Percentiles rank a stretch among this genome's conserved stretches.
Evolutionary conservation across 2,329 filamentous ascomycete genomes (phyloP).

Genomic region (Parascedosporium putredinis): DNA sequence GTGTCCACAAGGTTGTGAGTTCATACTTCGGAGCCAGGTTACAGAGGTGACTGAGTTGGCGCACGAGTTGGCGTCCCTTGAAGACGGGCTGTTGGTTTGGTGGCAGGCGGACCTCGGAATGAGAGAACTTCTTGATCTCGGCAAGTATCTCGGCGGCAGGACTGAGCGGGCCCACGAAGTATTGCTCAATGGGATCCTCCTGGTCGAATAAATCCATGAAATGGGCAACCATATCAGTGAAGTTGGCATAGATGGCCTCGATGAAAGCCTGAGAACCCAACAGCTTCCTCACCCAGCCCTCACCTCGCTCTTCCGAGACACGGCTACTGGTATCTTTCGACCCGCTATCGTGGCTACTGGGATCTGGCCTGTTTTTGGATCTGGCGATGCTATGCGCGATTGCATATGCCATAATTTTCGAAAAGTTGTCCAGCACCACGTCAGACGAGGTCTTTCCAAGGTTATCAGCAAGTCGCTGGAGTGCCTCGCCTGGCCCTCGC

Average conservation of each 20-base stretch:
- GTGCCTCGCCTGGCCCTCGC: conserved; percentile 58
- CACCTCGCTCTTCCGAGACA: conserved; percentile 6
- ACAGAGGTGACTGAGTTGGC: conserved; percentile 71
- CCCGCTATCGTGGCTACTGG: conserved; percentile 1
- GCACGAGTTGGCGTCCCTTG: conserved; percentile 62
- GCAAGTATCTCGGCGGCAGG: conserved; percentile 54
- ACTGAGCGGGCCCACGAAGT: conserved; percentile 48
- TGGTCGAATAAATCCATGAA: conserved; percentile 71
- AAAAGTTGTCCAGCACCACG: conserved; percentile 59
- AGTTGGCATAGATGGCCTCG: conserved; percentile 54
- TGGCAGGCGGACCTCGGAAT: conserved; percentile 56
- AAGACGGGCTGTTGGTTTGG: conserved; percentile 82
- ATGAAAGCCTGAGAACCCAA: conserved; percentile 58
- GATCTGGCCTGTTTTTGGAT: conserved; percentile 6
- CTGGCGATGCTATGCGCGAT: conserved; percentile 48
- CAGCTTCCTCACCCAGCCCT: conserved; percentile 29
- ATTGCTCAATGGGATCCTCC: conserved; percentile 61
- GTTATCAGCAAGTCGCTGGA: conserved; percentile 46
- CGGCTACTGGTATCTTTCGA: neutral
- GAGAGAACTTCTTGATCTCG: conserved; percentile 58
- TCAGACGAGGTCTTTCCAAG: conserved; percentile 44
- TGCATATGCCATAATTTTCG: conserved; percentile 72
- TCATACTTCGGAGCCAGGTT: conserved; percentile 54
- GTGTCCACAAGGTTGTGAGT: conserved; percentile 59
- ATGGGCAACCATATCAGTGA: conserved; percentile 65